Evolutionary conservation across 169 alveolate species (phyloP).

Genomic region (Plasmodium yoelii): DNA sequence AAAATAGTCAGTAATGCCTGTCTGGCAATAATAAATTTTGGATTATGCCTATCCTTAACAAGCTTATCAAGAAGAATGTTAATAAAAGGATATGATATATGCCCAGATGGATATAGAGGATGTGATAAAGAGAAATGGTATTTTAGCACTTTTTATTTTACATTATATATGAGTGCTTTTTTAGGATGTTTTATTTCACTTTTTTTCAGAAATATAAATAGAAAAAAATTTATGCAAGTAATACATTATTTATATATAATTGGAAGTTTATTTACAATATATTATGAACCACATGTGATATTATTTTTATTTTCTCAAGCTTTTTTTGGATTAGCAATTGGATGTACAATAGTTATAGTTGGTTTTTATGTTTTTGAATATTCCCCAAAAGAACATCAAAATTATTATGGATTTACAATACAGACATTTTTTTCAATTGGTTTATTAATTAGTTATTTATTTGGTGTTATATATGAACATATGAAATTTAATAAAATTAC

Average conservation of each 20-base stretch:
- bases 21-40: conserved; percentile 46
- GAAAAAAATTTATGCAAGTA: conserved; percentile 29
- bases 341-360: conserved; percentile 58
- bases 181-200: conserved; percentile 53
- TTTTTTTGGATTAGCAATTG: conserved; percentile 65
- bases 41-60: conserved; percentile 35
- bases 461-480: conserved; percentile 45
- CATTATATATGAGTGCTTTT: conserved; percentile 49
- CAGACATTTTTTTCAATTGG: conserved; percentile 72
- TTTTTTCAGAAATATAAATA: conserved; percentile 25
- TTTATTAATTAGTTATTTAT: conserved; percentile 44
- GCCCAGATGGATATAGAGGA: conserved; percentile 31
- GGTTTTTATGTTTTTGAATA: conserved; percentile 45
- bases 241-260: conserved; percentile 41
- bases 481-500: background rate
- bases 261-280: conserved; percentile 46
- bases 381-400: conserved; percentile 44
- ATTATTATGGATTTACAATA: conserved; percentile 43
- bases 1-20: conserved; percentile 46
- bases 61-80: conserved; percentile 51
- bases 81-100: conserved; percentile 12
- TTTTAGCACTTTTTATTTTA: conserved; percentile 26
- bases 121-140: conserved; percentile 62
- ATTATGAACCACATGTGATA: conserved; percentile 40
- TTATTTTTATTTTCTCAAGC: conserved; percentile 67